Evolutionary conservation across 2,329 filamentous ascomycete genomes (phyloP), one percentile per base, ranked within the genome.

Genomic region (Trichoderma atroviride): DNA sequence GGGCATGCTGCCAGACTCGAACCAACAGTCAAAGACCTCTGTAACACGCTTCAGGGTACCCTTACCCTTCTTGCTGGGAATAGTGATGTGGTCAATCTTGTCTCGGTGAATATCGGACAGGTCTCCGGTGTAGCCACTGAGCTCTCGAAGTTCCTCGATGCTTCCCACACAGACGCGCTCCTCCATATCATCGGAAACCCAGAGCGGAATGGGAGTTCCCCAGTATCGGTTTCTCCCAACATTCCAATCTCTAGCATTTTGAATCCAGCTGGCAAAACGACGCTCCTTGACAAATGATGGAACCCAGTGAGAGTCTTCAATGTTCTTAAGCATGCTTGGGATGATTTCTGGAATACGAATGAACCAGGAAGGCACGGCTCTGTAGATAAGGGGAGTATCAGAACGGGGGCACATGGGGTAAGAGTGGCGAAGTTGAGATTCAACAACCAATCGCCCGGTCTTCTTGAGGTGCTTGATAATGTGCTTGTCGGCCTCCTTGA

Each of bases 11-110:
- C 94, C 94, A 55, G 94, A 97, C 80, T 97, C 94, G 72, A 97
- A 97, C 94, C 94, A 97, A 78, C 94, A 97, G 81, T 97, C 94
- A 75, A 97, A 97, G 5, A 97, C 93, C 78, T 97, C 94, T 63
- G 93, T 90, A 11, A 96, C 87, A 74, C 94, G 90, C 75, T 87
- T 90, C 71, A 97, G 83, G n/a, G 86, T 85, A 24, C 94, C 94
- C 77, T 95, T 97, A 74, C 94, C 94, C 81, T 91, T 87, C 80
- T 92, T 92, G 78, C 92, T 96, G 0, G 94, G 94, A 72, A 98
- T 97, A 56, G 94, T 97, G 79, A 98, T 97, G 74, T 93, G 85
- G 76, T 98, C 95, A 72, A 98, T 91, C 80, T 95, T 95, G 80
- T 97, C 93, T 64, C 94, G 91, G 79, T 98, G 95, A 37, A 98